Percentiles rank a stretch among this genome's conserved stretches.
Conservation (phyloP, 768 basidiomycete genomes). For the Amanita pallidorosea region DNA sequence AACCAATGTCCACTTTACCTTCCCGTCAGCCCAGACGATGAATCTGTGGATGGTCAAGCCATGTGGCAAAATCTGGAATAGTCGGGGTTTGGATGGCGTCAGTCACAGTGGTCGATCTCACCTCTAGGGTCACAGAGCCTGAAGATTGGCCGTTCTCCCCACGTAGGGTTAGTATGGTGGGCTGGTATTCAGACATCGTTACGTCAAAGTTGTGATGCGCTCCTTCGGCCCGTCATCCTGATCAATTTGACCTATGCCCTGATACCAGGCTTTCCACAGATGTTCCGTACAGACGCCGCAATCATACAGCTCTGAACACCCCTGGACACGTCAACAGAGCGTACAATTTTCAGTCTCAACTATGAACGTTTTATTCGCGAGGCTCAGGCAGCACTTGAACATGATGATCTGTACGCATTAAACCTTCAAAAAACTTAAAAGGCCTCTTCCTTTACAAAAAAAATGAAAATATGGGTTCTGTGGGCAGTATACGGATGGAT, state of each 20-base stretch:
- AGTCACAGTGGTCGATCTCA: background rate
- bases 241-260: background rate
- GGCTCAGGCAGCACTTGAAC: too few relatives aligned
- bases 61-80: slow-evolving; percentile 45
- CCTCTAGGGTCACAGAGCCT: background rate
- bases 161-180: slow-evolving; percentile 37
- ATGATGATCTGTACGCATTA: too few relatives aligned
- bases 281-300: background rate
- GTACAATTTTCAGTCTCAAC: too few relatives aligned
- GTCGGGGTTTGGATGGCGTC: slow-evolving; percentile 3
- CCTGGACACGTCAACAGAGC: too few relatives aligned
- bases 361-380: too few relatives aligned
- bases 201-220: background rate
- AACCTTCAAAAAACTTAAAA: too few relatives aligned
- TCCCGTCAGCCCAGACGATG: slow-evolving; percentile 54
- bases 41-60: slow-evolving; percentile 63
- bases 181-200: slow-evolving; percentile 36
- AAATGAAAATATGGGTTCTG: too few relatives aligned
- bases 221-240: background rate
- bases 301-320: background rate
- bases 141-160: background rate
- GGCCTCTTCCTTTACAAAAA: too few relatives aligned
- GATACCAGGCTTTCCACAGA: background rate
- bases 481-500: too few relatives aligned
- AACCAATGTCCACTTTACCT: slow-evolving; percentile 23